Evolutionary conservation across 805 yeast species (phyloP).

Genomic region (Yarrowia sp.): DNA sequence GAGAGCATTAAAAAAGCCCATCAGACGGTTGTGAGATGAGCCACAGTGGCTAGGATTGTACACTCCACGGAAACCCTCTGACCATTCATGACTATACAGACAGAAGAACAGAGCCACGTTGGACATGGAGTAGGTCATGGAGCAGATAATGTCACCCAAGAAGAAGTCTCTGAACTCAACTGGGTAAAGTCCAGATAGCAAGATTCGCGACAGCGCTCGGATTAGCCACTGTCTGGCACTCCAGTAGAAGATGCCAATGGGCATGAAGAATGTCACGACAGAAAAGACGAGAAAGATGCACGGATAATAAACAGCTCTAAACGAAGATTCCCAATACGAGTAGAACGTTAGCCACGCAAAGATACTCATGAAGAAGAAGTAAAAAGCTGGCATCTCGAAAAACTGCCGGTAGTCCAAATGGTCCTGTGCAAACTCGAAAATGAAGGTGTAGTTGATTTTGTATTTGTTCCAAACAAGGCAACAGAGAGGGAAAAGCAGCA

Average conservation of each 20-base stretch:
- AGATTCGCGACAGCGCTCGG: slow-evolving; percentile 65
- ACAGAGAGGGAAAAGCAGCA: slow-evolving; percentile 63
- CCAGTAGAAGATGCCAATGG: slow-evolving; percentile 55
- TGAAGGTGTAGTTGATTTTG: slow-evolving; percentile 86
- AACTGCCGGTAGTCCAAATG: slow-evolving; percentile 66
- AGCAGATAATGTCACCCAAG: slow-evolving; percentile 85
- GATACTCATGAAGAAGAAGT: slow-evolving; percentile 55
- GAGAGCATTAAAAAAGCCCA: slow-evolving; percentile 81
- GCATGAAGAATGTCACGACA: slow-evolving; percentile 54
- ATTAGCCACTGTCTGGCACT: slow-evolving; percentile 78
- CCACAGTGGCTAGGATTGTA: slow-evolving; percentile 31
- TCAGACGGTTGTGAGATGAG: slow-evolving; percentile 56
- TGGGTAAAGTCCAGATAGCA: slow-evolving; percentile 83
- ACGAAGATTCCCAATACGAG: slow-evolving; percentile 58
- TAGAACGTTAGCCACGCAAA: slow-evolving; percentile 74
- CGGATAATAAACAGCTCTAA: slow-evolving; percentile 76
- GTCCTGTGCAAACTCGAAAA: slow-evolving; percentile 77
- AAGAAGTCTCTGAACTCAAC: slow-evolving; percentile 95
- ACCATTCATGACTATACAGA: slow-evolving; percentile 71
- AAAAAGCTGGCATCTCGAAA: slow-evolving; percentile 59
- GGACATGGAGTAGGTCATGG: slow-evolving; percentile 83
- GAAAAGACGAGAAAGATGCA: slow-evolving; percentile 65
- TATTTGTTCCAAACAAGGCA: slow-evolving; percentile 68
- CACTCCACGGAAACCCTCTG: slow-evolving; percentile 37
- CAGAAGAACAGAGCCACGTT: slow-evolving; percentile 85